Base-by-base conservation (phyloP, 176 grass and related monocot genomes). In the Oryza coarctata region DNA sequence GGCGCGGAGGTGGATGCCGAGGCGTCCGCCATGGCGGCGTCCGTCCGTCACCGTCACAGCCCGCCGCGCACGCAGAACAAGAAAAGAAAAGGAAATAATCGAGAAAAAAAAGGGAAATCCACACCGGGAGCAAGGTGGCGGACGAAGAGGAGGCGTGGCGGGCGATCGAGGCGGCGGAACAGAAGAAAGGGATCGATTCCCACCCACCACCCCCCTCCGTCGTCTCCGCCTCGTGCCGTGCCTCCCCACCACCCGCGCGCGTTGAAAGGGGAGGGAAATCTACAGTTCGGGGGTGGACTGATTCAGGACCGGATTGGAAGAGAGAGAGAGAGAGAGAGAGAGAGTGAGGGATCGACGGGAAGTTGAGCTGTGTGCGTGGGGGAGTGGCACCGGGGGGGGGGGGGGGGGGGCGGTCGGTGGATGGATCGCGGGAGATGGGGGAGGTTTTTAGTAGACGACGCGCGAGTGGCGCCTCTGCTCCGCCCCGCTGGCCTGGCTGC, bases 1-100 rank as follows among this genome's bases (percentile, higher is more conserved):
- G 82, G 82, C 11, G 78, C 72, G 58, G 84, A 72, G n/a, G 75
- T 44, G 52, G 77, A 27, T 73, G 87, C 70, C 79, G 63, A 71
- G 39, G 69, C 82, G 57, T 92, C 87, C 67, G 12, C 68, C 91
- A 89, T 93, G 36, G 40, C 33, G 4, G 68, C 36, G 49, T 41
- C 22, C 10, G 39, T 41, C 44, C 44, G 44, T 3, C 44, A 17
- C 44, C 7, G 74, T 72, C 83, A 74, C 69, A 85, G 14, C 7
- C 66, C 60, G 74, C 66, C 60, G 74, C 78, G 74, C 83, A 81
- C 74, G 88, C 79, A 23, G 44, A 68, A 17, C 41, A 47, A 47
- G 7, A 20, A 9, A 30, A 3, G 49, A 36, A 86, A 36, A 58
- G 12, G 77, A 31, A 34, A 85, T 18, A 15, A 38, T 9, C 5